Evolutionary conservation across 257 asterid species (phyloP).

Genomic region (Solanum medicagineum): DNA sequence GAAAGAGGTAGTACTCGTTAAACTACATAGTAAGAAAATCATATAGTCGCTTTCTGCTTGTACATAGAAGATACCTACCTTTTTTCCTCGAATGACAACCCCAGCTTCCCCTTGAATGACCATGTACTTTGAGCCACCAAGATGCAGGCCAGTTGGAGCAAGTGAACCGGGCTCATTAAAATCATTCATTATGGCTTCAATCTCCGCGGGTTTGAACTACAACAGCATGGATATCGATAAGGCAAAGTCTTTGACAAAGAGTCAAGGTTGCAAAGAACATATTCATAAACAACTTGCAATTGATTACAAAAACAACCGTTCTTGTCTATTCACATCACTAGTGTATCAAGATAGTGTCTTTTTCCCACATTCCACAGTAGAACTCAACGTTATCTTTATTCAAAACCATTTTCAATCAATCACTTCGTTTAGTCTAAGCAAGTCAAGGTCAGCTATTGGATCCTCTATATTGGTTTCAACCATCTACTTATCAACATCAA

Average conservation of each 20-base stretch:
- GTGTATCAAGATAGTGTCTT: background rate
- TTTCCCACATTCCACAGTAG: background rate
- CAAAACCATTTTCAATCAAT: background rate
- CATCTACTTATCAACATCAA: background rate
- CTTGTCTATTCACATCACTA: background rate
- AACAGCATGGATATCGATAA: background rate
- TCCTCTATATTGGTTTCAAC: background rate
- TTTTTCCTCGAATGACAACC: constrained; percentile 68
- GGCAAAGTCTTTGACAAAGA: background rate
- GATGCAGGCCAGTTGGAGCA: constrained; percentile 63
- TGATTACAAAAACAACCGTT: background rate
- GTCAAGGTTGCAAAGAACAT: background rate
- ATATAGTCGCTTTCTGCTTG: background rate
- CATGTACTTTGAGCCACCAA: constrained; percentile 68
- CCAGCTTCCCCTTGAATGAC: constrained; percentile 65
- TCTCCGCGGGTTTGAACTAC: constrained; percentile 54
- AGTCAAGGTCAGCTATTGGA: background rate
- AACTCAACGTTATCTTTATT: background rate
- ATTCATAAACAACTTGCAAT: background rate
- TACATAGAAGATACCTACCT: constrained; percentile 43
- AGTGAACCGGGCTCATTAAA: constrained; percentile 51
- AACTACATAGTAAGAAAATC: background rate
- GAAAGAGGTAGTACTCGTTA: background rate
- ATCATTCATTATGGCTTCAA: constrained; percentile 37
- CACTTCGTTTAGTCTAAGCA: background rate